Evolutionary conservation across 2,329 filamentous ascomycete genomes (phyloP).

Genomic region (Monilinia laxa): DNA sequence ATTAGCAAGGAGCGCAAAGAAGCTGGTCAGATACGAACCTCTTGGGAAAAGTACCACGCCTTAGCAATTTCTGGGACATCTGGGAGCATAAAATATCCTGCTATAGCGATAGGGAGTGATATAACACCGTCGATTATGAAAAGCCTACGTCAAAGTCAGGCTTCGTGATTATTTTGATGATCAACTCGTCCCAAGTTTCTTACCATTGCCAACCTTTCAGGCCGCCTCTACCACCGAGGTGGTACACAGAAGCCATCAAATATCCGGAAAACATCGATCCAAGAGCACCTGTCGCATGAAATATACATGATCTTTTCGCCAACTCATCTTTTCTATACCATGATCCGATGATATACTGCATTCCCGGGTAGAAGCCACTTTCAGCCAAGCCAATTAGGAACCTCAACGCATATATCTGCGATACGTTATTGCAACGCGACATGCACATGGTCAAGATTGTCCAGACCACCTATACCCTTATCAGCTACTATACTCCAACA

Average conservation of each 20-base stretch:
- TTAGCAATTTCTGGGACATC: slow-evolving; percentile 42
- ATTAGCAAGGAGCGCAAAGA: slow-evolving; percentile 25
- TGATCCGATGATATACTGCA: slow-evolving; percentile 56
- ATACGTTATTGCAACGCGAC: slow-evolving; percentile 14
- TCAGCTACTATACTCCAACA: neutral
- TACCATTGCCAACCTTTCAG: slow-evolving; percentile 43
- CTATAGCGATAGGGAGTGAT: slow-evolving; percentile 39
- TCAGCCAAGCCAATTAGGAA: slow-evolving; percentile 50
- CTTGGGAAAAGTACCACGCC: slow-evolving; percentile 23
- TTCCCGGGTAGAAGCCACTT: slow-evolving; percentile 50
- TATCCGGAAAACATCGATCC: slow-evolving; percentile 49
- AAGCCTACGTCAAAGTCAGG: slow-evolving; percentile 34
- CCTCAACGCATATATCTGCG: slow-evolving; percentile 44
- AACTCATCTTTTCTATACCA: slow-evolving; percentile 49
- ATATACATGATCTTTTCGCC: slow-evolving; percentile 53
- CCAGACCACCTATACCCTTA: slow-evolving; percentile 12
- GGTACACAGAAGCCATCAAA: slow-evolving; percentile 46
- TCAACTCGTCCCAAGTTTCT: neutral
- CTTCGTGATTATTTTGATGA: neutral
- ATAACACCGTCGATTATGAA: slow-evolving; percentile 46
- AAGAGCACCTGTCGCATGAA: slow-evolving; percentile 57
- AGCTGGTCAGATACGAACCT: slow-evolving; percentile 18
- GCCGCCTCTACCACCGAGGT: slow-evolving; percentile 43
- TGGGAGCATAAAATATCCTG: slow-evolving; percentile 35
- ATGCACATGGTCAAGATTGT: slow-evolving; percentile 21